Evolutionary conservation across 768 basidiomycete genomes (phyloP).

Genomic region (Calocybe gangraenosa): DNA sequence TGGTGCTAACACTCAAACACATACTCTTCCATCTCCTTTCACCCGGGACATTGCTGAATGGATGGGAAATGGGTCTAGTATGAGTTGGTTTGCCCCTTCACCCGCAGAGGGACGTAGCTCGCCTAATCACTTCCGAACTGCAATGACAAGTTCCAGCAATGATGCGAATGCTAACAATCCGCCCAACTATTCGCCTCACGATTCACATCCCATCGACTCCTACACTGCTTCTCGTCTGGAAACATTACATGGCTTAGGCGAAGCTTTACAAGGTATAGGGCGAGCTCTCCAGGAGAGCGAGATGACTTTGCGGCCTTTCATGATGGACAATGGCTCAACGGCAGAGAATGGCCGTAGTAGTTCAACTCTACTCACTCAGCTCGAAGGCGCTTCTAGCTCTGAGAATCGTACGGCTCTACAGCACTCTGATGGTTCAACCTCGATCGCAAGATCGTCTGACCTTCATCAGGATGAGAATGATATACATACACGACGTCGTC

Average conservation of each 20-base stretch:
- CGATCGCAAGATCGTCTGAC: not conserved
- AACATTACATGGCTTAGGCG: constrained; percentile 8
- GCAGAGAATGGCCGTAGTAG: not conserved
- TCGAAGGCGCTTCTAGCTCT: constrained; percentile 4
- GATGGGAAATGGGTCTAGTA: not conserved
- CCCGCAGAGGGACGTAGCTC: not conserved
- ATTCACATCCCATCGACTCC: constrained; percentile 3
- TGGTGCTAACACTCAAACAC: not conserved
- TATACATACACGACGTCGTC: not conserved
- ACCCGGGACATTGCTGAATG: not conserved
- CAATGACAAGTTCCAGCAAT: not conserved
- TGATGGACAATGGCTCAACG: constrained; percentile 2
- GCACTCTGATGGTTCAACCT: no score
- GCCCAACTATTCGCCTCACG: not conserved
- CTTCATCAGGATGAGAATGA: not conserved
- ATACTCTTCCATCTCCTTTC: constrained; percentile 1
- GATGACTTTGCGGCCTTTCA: constrained; percentile 7
- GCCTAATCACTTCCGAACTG: not conserved
- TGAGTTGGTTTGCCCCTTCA: constrained; percentile 4
- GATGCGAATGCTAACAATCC: not conserved
- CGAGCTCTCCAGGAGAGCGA: constrained; percentile 13
- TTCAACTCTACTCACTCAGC: not conserved
- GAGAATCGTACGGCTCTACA: no score
- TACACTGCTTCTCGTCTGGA: constrained; percentile 8
- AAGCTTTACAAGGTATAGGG: constrained; percentile 11